A percentile compares a stretch with the other conserved stretches of the same genome.
phyloP scores from a whole-genome alignment of 805 yeast species.

The Ogataea naganishii region DNA sequence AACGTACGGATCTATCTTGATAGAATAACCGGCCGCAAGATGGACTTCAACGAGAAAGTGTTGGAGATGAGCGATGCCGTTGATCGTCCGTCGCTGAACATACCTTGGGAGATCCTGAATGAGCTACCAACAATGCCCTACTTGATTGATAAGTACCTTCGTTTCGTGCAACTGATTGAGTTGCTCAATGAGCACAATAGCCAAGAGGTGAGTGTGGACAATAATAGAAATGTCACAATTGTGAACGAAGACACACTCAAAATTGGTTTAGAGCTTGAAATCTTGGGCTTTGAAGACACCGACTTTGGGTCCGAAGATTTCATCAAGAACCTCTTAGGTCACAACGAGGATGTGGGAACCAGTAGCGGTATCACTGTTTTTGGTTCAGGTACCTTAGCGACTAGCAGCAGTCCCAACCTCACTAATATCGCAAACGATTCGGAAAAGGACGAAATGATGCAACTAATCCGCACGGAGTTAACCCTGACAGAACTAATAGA shows the following conservation, averaged over 20 bases:
- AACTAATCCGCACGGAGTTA: constrained; percentile 12
- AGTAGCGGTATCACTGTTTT: not conserved
- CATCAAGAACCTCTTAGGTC: constrained; percentile 30
- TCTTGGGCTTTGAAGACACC: constrained; percentile 38
- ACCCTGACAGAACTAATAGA: constrained; percentile 15
- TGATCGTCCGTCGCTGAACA: constrained; percentile 48
- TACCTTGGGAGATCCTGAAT: constrained; percentile 39
- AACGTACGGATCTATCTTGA: constrained; percentile 66
- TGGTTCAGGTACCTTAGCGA: not conserved
- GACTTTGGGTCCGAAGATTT: constrained; percentile 58
- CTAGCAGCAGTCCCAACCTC: not conserved
- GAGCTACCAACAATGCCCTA: constrained; percentile 65
- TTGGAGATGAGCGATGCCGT: constrained; percentile 49
- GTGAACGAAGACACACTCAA: constrained; percentile 13
- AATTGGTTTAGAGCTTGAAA: constrained; percentile 27
- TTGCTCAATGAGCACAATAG: constrained; percentile 25
- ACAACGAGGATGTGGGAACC: not conserved
- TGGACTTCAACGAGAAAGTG: constrained; percentile 50
- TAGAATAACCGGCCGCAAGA: constrained; percentile 58
- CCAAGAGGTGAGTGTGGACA: constrained; percentile 11
- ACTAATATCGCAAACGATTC: constrained; percentile 9
- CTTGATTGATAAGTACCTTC: constrained; percentile 54
- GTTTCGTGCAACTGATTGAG: constrained; percentile 50
- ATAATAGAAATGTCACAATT: constrained; percentile 10
- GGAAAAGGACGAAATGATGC: constrained; percentile 17